Conservation (phyloP, 139 green algal species). For the Tetradesmus lagerheimii region DNA sequence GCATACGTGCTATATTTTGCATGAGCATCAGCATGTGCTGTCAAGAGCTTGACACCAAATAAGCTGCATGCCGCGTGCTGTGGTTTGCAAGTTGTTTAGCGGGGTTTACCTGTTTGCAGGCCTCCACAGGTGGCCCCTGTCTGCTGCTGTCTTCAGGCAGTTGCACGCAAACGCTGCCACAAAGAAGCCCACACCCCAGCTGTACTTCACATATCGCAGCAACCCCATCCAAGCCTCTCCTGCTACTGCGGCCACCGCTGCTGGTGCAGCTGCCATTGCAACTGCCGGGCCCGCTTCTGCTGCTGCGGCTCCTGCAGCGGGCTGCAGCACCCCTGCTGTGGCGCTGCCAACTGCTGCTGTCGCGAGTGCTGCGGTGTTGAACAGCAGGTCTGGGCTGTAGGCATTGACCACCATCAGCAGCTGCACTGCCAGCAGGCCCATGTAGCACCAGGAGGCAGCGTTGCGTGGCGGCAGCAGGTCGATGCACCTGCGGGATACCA, state of each 20-base stretch:
- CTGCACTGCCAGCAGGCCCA: neutral
- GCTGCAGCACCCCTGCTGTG: neutral
- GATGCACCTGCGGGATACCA: constrained; percentile 11
- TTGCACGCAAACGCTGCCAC: constrained; percentile 37
- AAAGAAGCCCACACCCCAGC: constrained; percentile 18
- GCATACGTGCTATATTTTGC: no score
- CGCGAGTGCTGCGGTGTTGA: neutral
- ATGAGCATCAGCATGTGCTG: neutral
- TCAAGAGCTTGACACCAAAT: no score
- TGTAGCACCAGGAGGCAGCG: neutral
- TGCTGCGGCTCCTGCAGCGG: neutral
- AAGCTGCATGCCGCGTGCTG: no score
- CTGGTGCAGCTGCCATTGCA: neutral
- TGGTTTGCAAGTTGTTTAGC: no score
- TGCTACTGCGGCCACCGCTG: neutral
- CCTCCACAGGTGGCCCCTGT: constrained; percentile 12
- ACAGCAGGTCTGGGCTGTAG: constrained; percentile 15
- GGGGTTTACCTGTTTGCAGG: constrained; percentile 37
- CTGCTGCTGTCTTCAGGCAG: constrained; percentile 39
- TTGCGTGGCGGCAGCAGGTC: constrained; percentile 18
- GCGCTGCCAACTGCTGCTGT: neutral
- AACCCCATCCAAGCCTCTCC: neutral
- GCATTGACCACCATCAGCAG: constrained; percentile 2
- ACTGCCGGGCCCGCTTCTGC: neutral
- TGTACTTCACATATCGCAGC: constrained; percentile 12